A percentile compares a stretch with the other conserved stretches of the same genome.
These are phyloP conservation scores for Sporormia fimetaria DNA, from an alignment of 495 filamentous ascomycete genomes.

Conservation along the genomic window DNA sequence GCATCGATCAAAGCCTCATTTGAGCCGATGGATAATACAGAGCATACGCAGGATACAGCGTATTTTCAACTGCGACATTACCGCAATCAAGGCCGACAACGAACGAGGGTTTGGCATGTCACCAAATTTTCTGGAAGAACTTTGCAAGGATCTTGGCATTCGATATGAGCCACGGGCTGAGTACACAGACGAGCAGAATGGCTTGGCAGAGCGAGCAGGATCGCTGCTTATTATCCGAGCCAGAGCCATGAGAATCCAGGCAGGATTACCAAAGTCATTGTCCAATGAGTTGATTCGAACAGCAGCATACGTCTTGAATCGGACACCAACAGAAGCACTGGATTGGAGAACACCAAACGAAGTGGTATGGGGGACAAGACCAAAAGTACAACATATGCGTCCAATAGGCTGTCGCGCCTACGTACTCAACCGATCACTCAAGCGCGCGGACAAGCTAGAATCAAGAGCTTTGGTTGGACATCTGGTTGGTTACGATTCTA, in stretches of 20 bases:
- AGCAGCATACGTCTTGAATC: constrained; percentile 16
- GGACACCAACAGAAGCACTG: constrained; percentile 8
- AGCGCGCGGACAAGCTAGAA: constrained; percentile 8
- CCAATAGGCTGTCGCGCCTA: constrained; percentile 8
- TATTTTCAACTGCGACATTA: too few relatives aligned
- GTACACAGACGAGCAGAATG: constrained; percentile 6
- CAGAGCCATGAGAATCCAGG: constrained; percentile 9
- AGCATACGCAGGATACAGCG: too few relatives aligned
- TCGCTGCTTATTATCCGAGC: constrained; percentile 1
- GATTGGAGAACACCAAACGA: constrained; percentile 19
- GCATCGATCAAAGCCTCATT: not conserved
- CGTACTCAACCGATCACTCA: not conserved
- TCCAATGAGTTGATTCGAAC: constrained; percentile 1
- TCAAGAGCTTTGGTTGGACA: constrained; percentile 9
- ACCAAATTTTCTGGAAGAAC: too few relatives aligned
- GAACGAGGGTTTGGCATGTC: not conserved
- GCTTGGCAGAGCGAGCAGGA: constrained; percentile 1
- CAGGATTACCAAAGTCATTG: constrained; percentile 9
- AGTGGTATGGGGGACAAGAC: not conserved
- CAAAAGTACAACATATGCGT: constrained; percentile 4
- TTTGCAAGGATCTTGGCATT: constrained; percentile 2
- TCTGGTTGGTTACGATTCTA: constrained; percentile 14
- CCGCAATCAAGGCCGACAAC: constrained; percentile 1
- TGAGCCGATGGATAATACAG: not conserved
- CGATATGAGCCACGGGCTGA: not conserved